Evolutionary conservation across 257 asterid genomes (phyloP), one percentile per base, ranked within the genome.

Genomic region (Solanum piurae): DNA sequence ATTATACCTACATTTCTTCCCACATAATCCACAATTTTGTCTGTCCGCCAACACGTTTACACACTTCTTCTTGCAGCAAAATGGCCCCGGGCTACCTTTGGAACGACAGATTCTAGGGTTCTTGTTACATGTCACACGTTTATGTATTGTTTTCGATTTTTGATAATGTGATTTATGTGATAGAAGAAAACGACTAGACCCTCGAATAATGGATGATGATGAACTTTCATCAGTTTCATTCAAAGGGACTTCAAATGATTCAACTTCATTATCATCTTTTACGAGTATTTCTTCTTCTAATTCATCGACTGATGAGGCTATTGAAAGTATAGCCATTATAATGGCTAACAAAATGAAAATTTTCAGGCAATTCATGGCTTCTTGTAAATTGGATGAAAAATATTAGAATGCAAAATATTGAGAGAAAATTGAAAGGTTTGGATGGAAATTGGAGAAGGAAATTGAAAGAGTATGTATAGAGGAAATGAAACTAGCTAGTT

Each of bases 61-160:
- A 62, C 98, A 95, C 82, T 89, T 91, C 80, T 89, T 93, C 89
- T 91, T 92, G 93, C 98, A 95, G 37, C 98, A 94, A 86, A 93
- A 90, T 2, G 93, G 93, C 27, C 96, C 95, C 0, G 93, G 92
- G 84, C 95, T 93, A 60, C 96, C 95, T 92, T 86, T 87, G 4
- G 44, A 83, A 0, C 88, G 88, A 27, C 96, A 95, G 11, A 94
- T 77, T 71, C 91, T 89, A 5, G 98, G 98, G 89, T 91, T 62
- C 2, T 87, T 86, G 91, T 94, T 88, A 91, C 98, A 95, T 40
- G 87, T 93, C 86, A 83, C 33, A 20, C 68, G 37, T 18, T 85
- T 66, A 25, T 44, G 38, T 29, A 12, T 44, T 8, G 2, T 85
- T 44, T 66, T 71, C 0, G 37, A 27, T 29, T 85, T 85, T 20